These are phyloP conservation scores for Komagataella phaffii DNA, from an alignment of 805 yeast genomes.

Conservation along the genomic window DNA sequence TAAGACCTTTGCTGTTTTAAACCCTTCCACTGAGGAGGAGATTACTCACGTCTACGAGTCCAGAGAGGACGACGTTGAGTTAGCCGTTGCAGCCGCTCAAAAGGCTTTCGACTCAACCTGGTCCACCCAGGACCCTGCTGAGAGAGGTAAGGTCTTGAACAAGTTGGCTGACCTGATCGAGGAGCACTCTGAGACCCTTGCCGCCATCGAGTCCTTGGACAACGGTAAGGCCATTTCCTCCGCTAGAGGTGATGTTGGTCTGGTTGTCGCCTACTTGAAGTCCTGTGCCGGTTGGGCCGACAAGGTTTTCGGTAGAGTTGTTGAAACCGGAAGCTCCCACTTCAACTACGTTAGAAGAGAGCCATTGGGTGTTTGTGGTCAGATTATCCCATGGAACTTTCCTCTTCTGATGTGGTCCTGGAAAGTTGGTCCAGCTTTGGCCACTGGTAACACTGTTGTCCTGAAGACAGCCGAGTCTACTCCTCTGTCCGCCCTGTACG, in stretches of 20 bases:
- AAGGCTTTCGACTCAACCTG: slow-evolving; percentile 59
- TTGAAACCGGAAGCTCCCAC: slow-evolving; percentile 64
- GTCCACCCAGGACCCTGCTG: slow-evolving; percentile 57
- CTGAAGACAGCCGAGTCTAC: slow-evolving; percentile 89
- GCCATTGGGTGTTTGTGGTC: slow-evolving; percentile 93
- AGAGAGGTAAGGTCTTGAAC: slow-evolving; percentile 47
- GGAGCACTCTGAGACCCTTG: slow-evolving; percentile 53
- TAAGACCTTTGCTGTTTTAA: slow-evolving; percentile 48
- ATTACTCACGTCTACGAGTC: slow-evolving; percentile 65
- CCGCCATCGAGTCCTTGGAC: slow-evolving; percentile 75
- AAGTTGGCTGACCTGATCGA: slow-evolving; percentile 74
- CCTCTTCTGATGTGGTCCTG: slow-evolving; percentile 89
- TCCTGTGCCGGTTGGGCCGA: slow-evolving; percentile 90
- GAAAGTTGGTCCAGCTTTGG: slow-evolving; percentile 90
- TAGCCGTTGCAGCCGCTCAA: slow-evolving; percentile 78
- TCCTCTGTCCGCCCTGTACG: slow-evolving; percentile 75
- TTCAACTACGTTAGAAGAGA: slow-evolving; percentile 74
- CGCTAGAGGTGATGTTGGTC: slow-evolving; percentile 64
- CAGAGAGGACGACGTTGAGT: slow-evolving; percentile 62
- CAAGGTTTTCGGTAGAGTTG: slow-evolving; percentile 63
- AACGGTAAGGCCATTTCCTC: slow-evolving; percentile 74
- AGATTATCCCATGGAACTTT: slow-evolving; percentile 95
- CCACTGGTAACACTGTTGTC: slow-evolving; percentile 81
- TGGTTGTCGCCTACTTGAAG: slow-evolving; percentile 57
- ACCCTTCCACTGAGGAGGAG: slow-evolving; percentile 62